A percentile compares a stretch with the other conserved stretches of the same genome.
Conservation (phyloP, 306 rosid genomes). For the Quercus berberidifolia region DNA sequence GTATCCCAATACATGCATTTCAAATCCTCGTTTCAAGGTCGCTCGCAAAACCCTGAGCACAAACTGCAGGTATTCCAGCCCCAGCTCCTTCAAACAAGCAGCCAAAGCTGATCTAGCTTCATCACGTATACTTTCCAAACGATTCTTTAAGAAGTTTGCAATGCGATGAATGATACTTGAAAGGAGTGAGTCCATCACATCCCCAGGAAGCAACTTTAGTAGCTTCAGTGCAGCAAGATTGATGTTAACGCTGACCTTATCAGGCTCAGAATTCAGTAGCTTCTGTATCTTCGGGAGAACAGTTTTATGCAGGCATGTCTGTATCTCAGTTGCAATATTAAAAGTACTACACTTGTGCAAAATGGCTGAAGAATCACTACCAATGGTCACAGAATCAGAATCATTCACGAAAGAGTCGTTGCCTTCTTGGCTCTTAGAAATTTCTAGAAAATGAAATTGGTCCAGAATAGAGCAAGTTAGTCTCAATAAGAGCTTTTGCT, state of each 20-base stretch:
- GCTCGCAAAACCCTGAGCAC: slow-evolving; percentile 65
- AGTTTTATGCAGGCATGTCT: slow-evolving; percentile 53
- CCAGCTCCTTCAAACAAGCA: slow-evolving; percentile 88
- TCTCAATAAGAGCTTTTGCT: slow-evolving; percentile 64
- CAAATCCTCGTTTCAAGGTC: slow-evolving; percentile 81
- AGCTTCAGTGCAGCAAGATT: slow-evolving; percentile 80
- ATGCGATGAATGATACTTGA: slow-evolving; percentile 73
- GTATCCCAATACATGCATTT: slow-evolving; percentile 91
- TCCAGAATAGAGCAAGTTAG: slow-evolving; percentile 79
- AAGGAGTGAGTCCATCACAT: slow-evolving; percentile 80
- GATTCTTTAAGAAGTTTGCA: slow-evolving; percentile 78
- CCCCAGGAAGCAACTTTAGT: slow-evolving; percentile 78
- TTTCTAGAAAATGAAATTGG: slow-evolving; percentile 67
- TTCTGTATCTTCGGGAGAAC: slow-evolving; percentile 83
- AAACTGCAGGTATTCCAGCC: slow-evolving; percentile 80
- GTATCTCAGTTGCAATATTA: slow-evolving; percentile 45
- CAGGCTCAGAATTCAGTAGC: slow-evolving; percentile 71
- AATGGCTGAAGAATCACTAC: slow-evolving; percentile 17
- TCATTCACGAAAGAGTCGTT: slow-evolving; percentile 24
- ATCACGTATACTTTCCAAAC: slow-evolving; percentile 79
- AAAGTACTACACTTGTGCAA: slow-evolving; percentile 19
- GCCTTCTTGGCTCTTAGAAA: slow-evolving; percentile 20
- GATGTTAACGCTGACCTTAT: slow-evolving; percentile 67
- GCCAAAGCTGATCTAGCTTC: slow-evolving; percentile 91
- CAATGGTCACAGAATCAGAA: slow-evolving; percentile 31